Conservation (phyloP, 2,329 filamentous ascomycete genomes). For the Coniochaeta sp. region DNA sequence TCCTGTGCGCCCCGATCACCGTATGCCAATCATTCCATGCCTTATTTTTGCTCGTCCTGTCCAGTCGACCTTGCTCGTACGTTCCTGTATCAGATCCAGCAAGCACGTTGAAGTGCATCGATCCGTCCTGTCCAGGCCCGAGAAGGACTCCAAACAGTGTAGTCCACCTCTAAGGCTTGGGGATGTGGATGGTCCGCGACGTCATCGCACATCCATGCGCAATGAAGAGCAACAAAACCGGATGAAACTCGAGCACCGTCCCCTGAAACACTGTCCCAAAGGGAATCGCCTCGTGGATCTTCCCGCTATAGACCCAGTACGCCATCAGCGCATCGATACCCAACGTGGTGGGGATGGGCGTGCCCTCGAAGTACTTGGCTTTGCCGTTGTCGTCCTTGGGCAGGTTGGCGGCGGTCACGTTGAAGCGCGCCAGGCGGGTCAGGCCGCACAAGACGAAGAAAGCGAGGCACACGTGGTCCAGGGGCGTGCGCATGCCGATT, state of each 20-base stretch:
- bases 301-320: constrained; percentile 77
- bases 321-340: constrained; percentile 77
- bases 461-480: constrained; percentile 72
- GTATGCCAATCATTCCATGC: neutral
- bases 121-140: neutral
- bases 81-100: neutral
- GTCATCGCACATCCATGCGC: constrained; percentile 92
- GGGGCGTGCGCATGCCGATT: constrained; percentile 73
- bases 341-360: constrained; percentile 87
- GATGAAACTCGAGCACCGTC: constrained; percentile 73
- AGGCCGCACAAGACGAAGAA: constrained; percentile 95
- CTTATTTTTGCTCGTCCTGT: neutral
- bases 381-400: constrained; percentile 92
- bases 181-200: constrained; percentile 89
- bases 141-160: neutral
- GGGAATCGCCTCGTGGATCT: constrained; percentile 73
- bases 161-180: constrained; percentile 58
- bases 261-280: constrained; percentile 62
- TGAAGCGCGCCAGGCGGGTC: constrained; percentile 91
- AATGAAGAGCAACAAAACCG: constrained; percentile 71
- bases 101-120: neutral
- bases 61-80: too few species aligned
- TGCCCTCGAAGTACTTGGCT: constrained; percentile 92
- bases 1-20: neutral
- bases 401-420: constrained; percentile 82